Base-by-base conservation (phyloP, 208 protist genomes). In the Endotrypanum monterogeii region DNA sequence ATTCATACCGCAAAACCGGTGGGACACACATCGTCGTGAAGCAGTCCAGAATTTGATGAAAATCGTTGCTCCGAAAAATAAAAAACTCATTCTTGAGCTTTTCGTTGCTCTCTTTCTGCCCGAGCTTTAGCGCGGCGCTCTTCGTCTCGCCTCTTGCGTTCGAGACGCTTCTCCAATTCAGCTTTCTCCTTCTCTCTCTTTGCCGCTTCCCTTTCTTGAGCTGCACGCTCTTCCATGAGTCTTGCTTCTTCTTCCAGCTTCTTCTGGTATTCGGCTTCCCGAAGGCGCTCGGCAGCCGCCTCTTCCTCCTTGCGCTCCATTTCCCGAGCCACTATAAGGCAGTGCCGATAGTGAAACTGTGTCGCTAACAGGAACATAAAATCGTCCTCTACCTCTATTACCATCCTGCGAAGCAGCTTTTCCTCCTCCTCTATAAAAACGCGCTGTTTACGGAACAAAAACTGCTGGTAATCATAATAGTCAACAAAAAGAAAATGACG, bases 61-160 rank as follows among this genome's bases (percentile, higher is more conserved):
- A n/a, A n/a, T n/a, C n/a, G n/a, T 58, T 9, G 32, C 11, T 50
- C 35, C 28, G 25, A 63, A 48, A 46, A 35, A n/a, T 41, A 66
- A 63, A 39, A 66, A 54, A 4, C 7, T 46, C 28, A 71, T 35
- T 72, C 56, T 61, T 75, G 46, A 25, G 70, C 65, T 73, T 71
- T 75, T 78, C 54, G 44, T 14, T 73, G 58, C 50, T 82, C 82
- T n/a, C 76, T 74, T 39, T 80, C 78, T 0, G 79, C 67, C 7
- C 77, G 75, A 2, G 74, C 78, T 56, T 80, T 83, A 9, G 78
- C 74, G 2, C 80, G 51, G 2, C 77, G 65, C 30, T 89, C 80
- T n/a, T 86, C 88, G 35, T 96, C 88, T 25, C 82, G 79, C 32
- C 82, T 73, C 71, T 89, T 89, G 4, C 89, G 79, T 54, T 92